Evolutionary conservation across 306 rosid genomes (phyloP).

Genomic region (Hylodesmum podocarpum): DNA sequence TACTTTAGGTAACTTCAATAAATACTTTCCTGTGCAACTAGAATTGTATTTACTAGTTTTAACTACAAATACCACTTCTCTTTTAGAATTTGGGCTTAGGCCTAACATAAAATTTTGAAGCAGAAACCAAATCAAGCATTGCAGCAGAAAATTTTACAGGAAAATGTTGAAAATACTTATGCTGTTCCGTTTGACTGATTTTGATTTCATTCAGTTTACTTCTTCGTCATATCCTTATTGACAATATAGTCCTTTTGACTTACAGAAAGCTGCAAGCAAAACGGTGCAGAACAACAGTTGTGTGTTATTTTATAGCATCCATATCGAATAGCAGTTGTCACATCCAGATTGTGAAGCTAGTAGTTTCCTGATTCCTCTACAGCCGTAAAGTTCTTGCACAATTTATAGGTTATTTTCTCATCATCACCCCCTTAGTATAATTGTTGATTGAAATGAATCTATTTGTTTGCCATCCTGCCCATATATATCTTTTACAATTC

Average conservation of each 20-base stretch:
- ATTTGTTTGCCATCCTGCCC: constrained; percentile 25
- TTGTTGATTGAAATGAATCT: constrained; percentile 28
- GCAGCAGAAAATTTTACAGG: no score
- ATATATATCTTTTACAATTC: constrained; percentile 19
- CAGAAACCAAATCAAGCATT: no score
- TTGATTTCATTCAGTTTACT: neutral
- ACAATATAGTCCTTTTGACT: neutral
- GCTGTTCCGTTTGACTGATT: neutral
- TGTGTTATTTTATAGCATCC: constrained; percentile 73
- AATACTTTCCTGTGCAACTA: neutral
- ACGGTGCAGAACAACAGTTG: constrained; percentile 55
- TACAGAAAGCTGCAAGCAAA: constrained; percentile 54
- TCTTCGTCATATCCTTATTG: neutral
- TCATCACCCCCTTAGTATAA: constrained; percentile 14
- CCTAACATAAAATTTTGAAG: neutral
- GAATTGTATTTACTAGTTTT: neutral
- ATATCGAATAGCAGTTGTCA: constrained; percentile 33
- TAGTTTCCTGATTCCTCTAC: constrained; percentile 19
- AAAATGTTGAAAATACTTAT: no score
- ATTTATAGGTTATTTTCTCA: constrained; percentile 15
- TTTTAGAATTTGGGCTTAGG: neutral
- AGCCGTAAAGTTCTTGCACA: constrained; percentile 15
- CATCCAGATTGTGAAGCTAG: constrained; percentile 27
- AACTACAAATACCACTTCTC: neutral
- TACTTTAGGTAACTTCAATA: constrained; percentile 53